phyloP scores from a whole-genome alignment of 805 yeast genomes.

The Metschnikowia orientalis region DNA sequence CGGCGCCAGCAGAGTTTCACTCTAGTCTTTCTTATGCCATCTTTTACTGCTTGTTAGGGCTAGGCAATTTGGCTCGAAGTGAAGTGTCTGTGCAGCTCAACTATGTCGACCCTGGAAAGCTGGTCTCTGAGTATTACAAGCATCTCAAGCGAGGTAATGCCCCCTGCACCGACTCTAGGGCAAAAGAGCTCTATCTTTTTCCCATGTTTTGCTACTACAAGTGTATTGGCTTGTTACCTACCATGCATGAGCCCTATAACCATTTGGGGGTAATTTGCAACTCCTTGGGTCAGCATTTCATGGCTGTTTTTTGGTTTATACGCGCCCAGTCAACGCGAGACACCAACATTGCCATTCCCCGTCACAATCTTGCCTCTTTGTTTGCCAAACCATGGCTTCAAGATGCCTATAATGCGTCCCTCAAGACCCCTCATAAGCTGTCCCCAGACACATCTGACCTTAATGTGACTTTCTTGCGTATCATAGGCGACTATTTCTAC shows the following conservation, averaged over 20 bases:
- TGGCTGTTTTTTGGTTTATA: conserved; percentile 49
- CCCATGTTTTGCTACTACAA: conserved; percentile 39
- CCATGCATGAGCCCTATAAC: conserved; percentile 63
- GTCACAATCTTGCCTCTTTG: conserved; percentile 40
- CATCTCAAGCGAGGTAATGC: conserved; percentile 6
- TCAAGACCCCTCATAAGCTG: conserved; percentile 5
- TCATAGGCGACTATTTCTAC: conserved; percentile 40
- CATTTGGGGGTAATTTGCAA: conserved; percentile 49
- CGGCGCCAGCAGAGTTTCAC: conserved; percentile 9
- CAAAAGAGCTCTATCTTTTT: conserved; percentile 26
- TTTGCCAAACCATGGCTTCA: conserved; percentile 34
- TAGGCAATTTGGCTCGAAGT: conserved; percentile 17
- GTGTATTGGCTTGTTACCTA: conserved; percentile 57
- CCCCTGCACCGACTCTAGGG: conserved; percentile 26
- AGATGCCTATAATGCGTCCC: conserved; percentile 13
- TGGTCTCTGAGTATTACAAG: conserved; percentile 13
- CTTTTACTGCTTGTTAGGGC: conserved; percentile 16
- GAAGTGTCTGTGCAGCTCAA: conserved; percentile 9
- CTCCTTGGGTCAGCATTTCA: conserved; percentile 40
- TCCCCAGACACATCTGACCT: conserved; percentile 12
- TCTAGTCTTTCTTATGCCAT: conserved; percentile 13
- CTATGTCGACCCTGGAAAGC: conserved; percentile 16
- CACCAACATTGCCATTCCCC: conserved; percentile 43
- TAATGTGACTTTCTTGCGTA: conserved; percentile 28
- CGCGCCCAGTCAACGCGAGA: conserved; percentile 54